These are phyloP conservation scores for Vigna trinervia DNA, from an alignment of 306 rosid genomes.

Conservation along the genomic window DNA sequence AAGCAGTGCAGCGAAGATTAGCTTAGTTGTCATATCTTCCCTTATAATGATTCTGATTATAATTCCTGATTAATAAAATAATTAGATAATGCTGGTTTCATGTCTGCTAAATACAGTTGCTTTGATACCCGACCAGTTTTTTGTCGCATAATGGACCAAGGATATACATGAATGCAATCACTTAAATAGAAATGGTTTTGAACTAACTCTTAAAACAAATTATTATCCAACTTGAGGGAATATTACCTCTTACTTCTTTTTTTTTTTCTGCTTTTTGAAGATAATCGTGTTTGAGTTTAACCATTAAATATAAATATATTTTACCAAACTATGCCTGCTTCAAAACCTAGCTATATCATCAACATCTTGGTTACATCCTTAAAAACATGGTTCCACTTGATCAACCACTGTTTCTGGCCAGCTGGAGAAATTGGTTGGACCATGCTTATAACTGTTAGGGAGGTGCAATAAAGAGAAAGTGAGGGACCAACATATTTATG, in stretches of 20 bases:
- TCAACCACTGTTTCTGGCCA: not conserved
- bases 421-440: not conserved
- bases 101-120: not conserved
- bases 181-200: not conserved
- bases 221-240: not conserved
- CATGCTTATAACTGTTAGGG: not conserved
- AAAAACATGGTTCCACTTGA: not conserved
- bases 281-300: not conserved
- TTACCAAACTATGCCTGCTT: not conserved
- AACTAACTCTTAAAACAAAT: not conserved
- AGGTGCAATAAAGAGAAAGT: not conserved
- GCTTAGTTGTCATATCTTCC: conserved; percentile 46
- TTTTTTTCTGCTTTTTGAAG: not conserved
- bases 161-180: not conserved
- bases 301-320: too few species aligned
- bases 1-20: conserved; percentile 32
- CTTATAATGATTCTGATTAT: conserved; percentile 7
- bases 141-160: conserved; percentile 17
- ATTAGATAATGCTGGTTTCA: not conserved
- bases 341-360: not conserved
- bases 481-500: not conserved
- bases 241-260: too few species aligned
- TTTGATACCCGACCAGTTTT: conserved; percentile 15
- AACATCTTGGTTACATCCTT: not conserved
- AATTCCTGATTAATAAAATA: not conserved